These are phyloP conservation scores for Fonsecaea monophora DNA, from an alignment of 2,329 filamentous ascomycete species.

Conservation along the genomic window DNA sequence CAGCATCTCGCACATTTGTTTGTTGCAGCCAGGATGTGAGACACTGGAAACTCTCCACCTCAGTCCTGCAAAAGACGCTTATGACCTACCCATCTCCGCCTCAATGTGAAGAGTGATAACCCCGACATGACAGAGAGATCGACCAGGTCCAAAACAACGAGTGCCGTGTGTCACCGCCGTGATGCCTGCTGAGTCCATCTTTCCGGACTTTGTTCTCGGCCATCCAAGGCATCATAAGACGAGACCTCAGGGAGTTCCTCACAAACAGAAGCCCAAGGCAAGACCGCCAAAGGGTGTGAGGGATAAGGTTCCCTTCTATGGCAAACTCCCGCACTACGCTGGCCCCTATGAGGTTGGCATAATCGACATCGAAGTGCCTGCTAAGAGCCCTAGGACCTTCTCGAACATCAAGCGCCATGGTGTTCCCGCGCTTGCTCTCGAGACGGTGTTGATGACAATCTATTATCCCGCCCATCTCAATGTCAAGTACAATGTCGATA, in stretches of 20 bases:
- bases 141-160: not conserved
- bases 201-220: slow-evolving; percentile 36
- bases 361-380: slow-evolving; percentile 65
- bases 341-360: slow-evolving; percentile 60
- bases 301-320: slow-evolving; percentile 55
- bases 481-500: slow-evolving; percentile 47
- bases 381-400: slow-evolving; percentile 54
- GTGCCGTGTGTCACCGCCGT: not conserved
- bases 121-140: not conserved
- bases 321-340: slow-evolving; percentile 58
- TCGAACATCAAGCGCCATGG: slow-evolving; percentile 59
- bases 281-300: slow-evolving; percentile 55
- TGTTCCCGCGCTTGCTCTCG: slow-evolving; percentile 57
- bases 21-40: not conserved
- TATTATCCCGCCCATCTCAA: slow-evolving; percentile 67
- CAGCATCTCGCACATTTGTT: not conserved
- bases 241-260: slow-evolving; percentile 16
- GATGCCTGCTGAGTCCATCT: slow-evolving; percentile 24
- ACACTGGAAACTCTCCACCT: not conserved
- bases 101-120: no score
- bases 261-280: slow-evolving; percentile 48
- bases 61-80: not conserved
- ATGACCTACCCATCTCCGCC: not conserved
- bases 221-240: slow-evolving; percentile 32
- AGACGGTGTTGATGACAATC: slow-evolving; percentile 69